Conservation (phyloP, 345 rosid genomes). For the Gynandropsis gynandra region DNA sequence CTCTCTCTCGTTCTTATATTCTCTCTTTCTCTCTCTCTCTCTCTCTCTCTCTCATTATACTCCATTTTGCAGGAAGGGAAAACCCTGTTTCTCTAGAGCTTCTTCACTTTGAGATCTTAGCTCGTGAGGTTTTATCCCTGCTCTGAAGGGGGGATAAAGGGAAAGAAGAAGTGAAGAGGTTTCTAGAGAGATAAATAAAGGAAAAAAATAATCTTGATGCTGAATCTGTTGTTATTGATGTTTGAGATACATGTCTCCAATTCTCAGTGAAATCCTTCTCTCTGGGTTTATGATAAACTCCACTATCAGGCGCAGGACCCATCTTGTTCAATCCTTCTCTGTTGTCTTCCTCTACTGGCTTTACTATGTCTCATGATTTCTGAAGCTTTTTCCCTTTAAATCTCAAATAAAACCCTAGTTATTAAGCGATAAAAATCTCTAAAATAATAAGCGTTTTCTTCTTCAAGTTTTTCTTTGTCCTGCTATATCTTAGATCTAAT, state of each 20-base stretch:
- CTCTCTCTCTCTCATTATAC: too few relatives aligned
- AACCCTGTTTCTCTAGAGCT: too few relatives aligned
- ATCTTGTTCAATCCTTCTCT: constrained; percentile 97
- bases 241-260: constrained; percentile 97
- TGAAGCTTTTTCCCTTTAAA: neutral
- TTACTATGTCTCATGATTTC: constrained; percentile 85
- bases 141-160: too few relatives aligned
- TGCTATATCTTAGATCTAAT: neutral
- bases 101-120: too few relatives aligned
- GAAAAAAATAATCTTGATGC: constrained; percentile 45
- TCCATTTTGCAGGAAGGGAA: neutral
- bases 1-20: constrained; percentile 11
- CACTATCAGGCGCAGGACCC: constrained; percentile 81
- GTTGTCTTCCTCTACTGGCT: constrained; percentile 99
- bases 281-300: constrained; percentile 85
- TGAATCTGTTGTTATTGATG: constrained; percentile 57
- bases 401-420: constrained; percentile 10
- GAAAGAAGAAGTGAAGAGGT: too few relatives aligned
- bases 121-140: too few relatives aligned
- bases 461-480: too few relatives aligned
- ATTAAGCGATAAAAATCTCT: too few relatives aligned
- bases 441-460: too few relatives aligned
- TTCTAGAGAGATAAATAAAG: too few relatives aligned
- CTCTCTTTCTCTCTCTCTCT: constrained; percentile 11
- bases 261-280: constrained; percentile 74